phyloP scores from a whole-genome alignment of 2,329 filamentous ascomycete species.

The Elsinoe batatas region DNA sequence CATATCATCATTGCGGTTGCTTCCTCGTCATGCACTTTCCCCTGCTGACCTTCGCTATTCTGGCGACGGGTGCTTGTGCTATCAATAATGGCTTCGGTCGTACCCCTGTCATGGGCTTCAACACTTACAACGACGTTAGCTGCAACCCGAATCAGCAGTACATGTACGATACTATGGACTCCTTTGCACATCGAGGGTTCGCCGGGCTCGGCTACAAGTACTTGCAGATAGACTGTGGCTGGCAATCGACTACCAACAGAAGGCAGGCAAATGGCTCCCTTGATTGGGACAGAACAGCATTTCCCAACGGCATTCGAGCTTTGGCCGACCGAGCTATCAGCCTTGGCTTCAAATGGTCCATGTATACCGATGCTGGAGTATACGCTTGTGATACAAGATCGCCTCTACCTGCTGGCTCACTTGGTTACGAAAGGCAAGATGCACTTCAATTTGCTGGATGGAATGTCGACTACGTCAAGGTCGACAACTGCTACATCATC shows the following conservation, averaged over 20 bases:
- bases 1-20: too few species aligned
- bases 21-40: not conserved
- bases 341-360: constrained; percentile 42
- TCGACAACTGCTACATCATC: constrained; percentile 26
- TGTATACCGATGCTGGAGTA: constrained; percentile 38
- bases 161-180: constrained; percentile 17
- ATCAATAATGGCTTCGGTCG: constrained; percentile 23
- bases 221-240: constrained; percentile 51
- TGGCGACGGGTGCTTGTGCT: not conserved
- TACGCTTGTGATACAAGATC: constrained; percentile 20
- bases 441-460: constrained; percentile 22
- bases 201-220: constrained; percentile 42
- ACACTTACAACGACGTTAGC: constrained; percentile 21
- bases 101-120: constrained; percentile 22
- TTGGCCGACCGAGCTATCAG: constrained; percentile 42
- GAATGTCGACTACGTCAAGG: constrained; percentile 23
- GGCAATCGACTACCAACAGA: constrained; percentile 31
- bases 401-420: constrained; percentile 15
- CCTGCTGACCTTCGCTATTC: not conserved
- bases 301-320: constrained; percentile 42
- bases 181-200: constrained; percentile 14
- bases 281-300: constrained; percentile 41
- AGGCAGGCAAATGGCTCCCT: constrained; percentile 36
- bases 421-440: constrained; percentile 21
- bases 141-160: constrained; percentile 20